A percentile compares a stretch with the other conserved stretches of the same genome.
Evolutionary conservation across 192 early-diverging fungal genomes (phyloP).

Genomic region (Glomus cerebriforme): DNA sequence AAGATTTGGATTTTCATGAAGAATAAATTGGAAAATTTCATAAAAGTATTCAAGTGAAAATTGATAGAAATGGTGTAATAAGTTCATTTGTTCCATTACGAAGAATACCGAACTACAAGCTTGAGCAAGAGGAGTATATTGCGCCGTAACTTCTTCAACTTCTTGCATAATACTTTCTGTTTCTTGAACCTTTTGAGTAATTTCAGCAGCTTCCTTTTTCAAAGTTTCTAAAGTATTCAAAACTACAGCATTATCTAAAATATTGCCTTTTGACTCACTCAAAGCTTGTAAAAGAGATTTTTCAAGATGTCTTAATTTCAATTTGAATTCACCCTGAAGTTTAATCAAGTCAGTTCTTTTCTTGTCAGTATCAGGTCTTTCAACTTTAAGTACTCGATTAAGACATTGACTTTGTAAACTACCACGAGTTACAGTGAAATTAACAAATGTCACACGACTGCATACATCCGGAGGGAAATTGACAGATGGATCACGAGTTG

Average conservation of each 20-base stretch:
- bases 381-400: constrained; percentile 91
- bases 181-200: constrained; percentile 89
- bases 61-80: constrained; percentile 94
- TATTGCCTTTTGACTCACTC: constrained; percentile 94
- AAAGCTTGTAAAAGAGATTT: constrained; percentile 90
- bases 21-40: constrained; percentile 84
- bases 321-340: constrained; percentile 95
- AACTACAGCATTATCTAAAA: constrained; percentile 95
- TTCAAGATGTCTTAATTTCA: constrained; percentile 90
- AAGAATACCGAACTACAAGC: constrained; percentile 95
- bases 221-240: constrained; percentile 93
- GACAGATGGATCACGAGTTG: constrained; percentile 93
- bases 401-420: constrained; percentile 98
- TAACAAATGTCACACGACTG: constrained; percentile 97
- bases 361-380: constrained; percentile 93
- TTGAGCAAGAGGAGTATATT: constrained; percentile 90
- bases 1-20: constrained; percentile 76
- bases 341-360: constrained; percentile 91
- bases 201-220: constrained; percentile 95
- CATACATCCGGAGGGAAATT: constrained; percentile 96
- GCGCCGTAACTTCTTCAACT: constrained; percentile 87
- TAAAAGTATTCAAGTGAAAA: constrained; percentile 98
- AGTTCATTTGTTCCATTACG: constrained; percentile 91
- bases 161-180: constrained; percentile 95
- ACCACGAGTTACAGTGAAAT: constrained; percentile 96